A percentile compares a stretch with the other conserved stretches of the same genome.
These are phyloP conservation scores for Ilyonectria sp. DNA, from an alignment of 2,329 filamentous ascomycete genomes.

Conservation along the genomic window DNA sequence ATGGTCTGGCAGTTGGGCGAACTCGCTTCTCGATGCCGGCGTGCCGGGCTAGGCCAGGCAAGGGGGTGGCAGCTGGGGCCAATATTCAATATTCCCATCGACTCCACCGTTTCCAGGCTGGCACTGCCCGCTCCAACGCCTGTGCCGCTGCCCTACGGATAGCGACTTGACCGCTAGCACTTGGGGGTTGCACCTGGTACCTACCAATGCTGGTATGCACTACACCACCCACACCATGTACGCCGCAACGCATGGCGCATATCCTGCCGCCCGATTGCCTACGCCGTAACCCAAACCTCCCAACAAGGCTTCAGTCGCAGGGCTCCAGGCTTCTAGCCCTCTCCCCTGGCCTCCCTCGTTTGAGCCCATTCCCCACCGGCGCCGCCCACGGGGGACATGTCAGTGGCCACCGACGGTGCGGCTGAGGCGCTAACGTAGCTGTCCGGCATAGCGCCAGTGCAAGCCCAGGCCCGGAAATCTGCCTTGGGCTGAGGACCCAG, in stretches of 20 bases:
- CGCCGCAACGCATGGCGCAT: too few species aligned
- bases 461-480: constrained; percentile 35
- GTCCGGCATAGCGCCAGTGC: constrained; percentile 28
- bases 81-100: neutral
- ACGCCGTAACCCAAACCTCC: neutral
- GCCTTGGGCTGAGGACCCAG: constrained; percentile 41
- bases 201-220: too few species aligned
- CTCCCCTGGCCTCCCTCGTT: constrained; percentile 7
- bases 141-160: too few species aligned
- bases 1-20: neutral
- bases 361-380: constrained; percentile 27
- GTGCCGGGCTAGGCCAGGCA: neutral
- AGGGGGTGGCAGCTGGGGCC: neutral
- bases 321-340: constrained; percentile 1
- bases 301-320: neutral
- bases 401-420: constrained; percentile 39
- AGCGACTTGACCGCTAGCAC: too few species aligned
- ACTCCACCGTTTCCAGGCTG: neutral
- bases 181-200: too few species aligned
- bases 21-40: neutral
- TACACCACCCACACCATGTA: too few species aligned
- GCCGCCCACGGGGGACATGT: constrained; percentile 32
- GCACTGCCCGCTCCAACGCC: too few species aligned
- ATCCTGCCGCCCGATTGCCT: too few species aligned
- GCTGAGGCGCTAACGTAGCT: constrained; percentile 46